phyloP scores from a whole-genome alignment of 345 rosid genomes.

The Salix koriyanagi region DNA sequence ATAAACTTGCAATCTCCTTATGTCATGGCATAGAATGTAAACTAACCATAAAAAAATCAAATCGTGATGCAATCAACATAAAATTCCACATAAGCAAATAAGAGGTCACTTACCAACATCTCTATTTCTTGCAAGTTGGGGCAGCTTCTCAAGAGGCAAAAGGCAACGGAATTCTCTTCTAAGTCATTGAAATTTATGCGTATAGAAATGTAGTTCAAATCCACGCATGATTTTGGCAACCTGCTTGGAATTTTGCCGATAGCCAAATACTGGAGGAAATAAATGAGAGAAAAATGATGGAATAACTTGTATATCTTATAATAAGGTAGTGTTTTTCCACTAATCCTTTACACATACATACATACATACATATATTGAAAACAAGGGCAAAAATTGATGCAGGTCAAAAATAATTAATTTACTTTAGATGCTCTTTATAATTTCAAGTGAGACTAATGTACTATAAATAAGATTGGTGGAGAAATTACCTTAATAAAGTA shows the following conservation, averaged over 20 bases:
- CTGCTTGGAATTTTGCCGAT: constrained; percentile 47
- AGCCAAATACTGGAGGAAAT: constrained; percentile 50
- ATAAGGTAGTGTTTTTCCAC: neutral
- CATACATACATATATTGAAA: neutral
- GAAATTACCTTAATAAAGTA: constrained; percentile 57
- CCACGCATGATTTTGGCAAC: constrained; percentile 46
- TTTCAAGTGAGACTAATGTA: neutral
- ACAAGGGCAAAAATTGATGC: neutral
- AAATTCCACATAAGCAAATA: neutral
- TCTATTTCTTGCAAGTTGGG: constrained; percentile 65
- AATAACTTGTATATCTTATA: constrained; percentile 7
- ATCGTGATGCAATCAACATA: neutral
- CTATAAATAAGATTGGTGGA: neutral
- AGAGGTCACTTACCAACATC: constrained; percentile 40
- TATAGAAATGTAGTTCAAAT: constrained; percentile 58
- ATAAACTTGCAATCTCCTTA: neutral
- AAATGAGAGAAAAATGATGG: constrained; percentile 10
- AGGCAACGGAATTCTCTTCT: constrained; percentile 52
- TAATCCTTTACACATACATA: neutral
- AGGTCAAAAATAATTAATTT: neutral
- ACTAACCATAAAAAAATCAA: neutral
- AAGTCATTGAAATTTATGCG: constrained; percentile 59
- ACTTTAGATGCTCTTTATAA: neutral
- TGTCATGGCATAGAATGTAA: no score
- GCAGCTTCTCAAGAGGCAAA: constrained; percentile 55